A percentile compares a stretch with the other conserved stretches of the same genome.
phyloP scores from a whole-genome alignment of 441 rosid species.

The Omphalea diandra region DNA sequence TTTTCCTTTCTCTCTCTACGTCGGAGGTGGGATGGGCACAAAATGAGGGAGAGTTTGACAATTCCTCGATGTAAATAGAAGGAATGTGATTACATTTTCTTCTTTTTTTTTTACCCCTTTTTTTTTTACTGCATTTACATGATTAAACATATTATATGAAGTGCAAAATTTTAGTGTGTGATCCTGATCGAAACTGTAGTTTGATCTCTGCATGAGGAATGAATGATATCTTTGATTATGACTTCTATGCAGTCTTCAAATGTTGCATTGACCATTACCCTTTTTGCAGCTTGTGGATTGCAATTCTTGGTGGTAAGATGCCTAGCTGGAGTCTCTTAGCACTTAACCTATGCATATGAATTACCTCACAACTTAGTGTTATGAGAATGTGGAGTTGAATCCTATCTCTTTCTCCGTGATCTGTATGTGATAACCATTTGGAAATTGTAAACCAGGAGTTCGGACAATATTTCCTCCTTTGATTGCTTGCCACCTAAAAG shows the following conservation, averaged over 20 bases:
- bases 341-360: too few relatives aligned
- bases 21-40: too few relatives aligned
- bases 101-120: neutral
- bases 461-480: constrained; percentile 79
- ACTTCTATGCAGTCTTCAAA: constrained; percentile 15
- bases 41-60: neutral
- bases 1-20: too few relatives aligned
- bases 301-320: constrained; percentile 17
- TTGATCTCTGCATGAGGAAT: constrained; percentile 16
- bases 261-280: constrained; percentile 3
- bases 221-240: neutral
- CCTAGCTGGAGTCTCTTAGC: constrained; percentile 12
- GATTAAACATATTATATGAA: constrained; percentile 21
- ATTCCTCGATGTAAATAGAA: neutral
- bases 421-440: constrained; percentile 74
- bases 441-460: constrained; percentile 92
- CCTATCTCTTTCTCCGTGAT: constrained; percentile 38
- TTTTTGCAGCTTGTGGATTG: constrained; percentile 26
- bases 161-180: constrained; percentile 26
- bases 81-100: constrained; percentile 18
- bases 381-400: constrained; percentile 16
- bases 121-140: constrained; percentile 14
- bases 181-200: constrained; percentile 26
- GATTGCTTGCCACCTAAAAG: constrained; percentile 66
- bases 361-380: too few relatives aligned